These are phyloP conservation scores for Acanthamoeba healyi DNA, from an alignment of 208 protist species.

Conservation along the genomic window DNA sequence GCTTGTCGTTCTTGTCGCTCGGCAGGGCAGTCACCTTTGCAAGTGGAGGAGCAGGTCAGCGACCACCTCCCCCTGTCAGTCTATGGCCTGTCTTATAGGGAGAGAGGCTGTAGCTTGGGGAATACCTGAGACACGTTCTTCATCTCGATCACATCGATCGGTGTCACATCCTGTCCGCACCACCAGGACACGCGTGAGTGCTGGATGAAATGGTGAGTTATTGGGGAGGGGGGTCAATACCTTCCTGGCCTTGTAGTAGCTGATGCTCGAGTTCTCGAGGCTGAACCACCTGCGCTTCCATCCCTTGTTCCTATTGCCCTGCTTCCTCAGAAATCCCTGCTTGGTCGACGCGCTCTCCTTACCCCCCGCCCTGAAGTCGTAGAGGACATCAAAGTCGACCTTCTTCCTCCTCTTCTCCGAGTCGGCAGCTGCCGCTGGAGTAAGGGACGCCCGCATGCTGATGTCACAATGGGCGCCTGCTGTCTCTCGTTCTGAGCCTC, in stretches of 20 bases:
- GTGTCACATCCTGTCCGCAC: not conserved
- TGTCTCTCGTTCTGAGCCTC: too few relatives aligned
- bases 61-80: not conserved
- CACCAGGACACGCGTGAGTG: not conserved
- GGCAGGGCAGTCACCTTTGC: not conserved
- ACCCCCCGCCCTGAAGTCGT: not conserved
- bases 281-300: not conserved
- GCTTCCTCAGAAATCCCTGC: not conserved
- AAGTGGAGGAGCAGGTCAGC: too few relatives aligned
- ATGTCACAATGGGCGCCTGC: too few relatives aligned
- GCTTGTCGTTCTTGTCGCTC: not conserved
- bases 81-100: not conserved
- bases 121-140: not conserved
- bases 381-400: conserved; percentile 26
- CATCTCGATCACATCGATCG: not conserved
- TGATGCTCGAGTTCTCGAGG: not conserved
- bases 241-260: conserved; percentile 5
- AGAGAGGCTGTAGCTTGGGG: not conserved
- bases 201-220: not conserved
- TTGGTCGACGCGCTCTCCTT: not conserved
- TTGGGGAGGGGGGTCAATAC: not conserved
- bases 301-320: not conserved
- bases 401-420: not conserved
- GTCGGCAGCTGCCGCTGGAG: not conserved
- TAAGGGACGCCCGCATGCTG: too few relatives aligned